These are phyloP conservation scores for Penicillium robsamsonii DNA, from an alignment of 495 filamentous ascomycete genomes.

Conservation along the genomic window DNA sequence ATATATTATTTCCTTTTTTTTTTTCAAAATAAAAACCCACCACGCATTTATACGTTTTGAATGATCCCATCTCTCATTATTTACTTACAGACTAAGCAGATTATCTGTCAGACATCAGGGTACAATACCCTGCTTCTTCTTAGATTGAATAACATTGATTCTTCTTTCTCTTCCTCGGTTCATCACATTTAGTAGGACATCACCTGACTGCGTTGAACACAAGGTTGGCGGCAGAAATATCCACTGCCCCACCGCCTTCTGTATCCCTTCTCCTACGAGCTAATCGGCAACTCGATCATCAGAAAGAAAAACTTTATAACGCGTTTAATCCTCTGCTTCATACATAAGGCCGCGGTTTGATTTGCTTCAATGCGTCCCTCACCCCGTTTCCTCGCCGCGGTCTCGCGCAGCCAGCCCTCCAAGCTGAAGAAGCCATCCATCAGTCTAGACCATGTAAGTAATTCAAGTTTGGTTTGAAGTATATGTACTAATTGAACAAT, in stretches of 20 bases:
- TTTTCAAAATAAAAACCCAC: neutral
- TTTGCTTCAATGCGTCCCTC: constrained; percentile 30
- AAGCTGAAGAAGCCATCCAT: constrained; percentile 40
- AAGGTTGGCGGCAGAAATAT: neutral
- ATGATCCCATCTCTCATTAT: no score
- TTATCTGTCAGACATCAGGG: no score
- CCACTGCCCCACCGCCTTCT: neutral
- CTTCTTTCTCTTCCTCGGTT: no score
- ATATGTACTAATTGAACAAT: constrained; percentile 10
- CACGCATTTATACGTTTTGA: neutral
- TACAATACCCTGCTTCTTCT: no score
- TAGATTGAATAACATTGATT: no score
- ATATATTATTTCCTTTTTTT: constrained; percentile 9
- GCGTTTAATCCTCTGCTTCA: neutral
- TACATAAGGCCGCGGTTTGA: constrained; percentile 14
- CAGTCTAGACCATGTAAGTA: constrained; percentile 43
- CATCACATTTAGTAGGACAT: neutral
- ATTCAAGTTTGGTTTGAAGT: neutral
- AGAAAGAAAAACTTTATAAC: neutral
- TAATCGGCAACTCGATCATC: neutral
- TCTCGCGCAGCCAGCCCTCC: constrained; percentile 32
- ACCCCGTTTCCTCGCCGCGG: constrained; percentile 28
- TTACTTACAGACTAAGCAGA: neutral
- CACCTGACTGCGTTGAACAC: neutral
- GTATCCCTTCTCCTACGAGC: constrained; percentile 4